Conservation (phyloP, 75 land plant species). For the Isoetes taiwanensis region DNA sequence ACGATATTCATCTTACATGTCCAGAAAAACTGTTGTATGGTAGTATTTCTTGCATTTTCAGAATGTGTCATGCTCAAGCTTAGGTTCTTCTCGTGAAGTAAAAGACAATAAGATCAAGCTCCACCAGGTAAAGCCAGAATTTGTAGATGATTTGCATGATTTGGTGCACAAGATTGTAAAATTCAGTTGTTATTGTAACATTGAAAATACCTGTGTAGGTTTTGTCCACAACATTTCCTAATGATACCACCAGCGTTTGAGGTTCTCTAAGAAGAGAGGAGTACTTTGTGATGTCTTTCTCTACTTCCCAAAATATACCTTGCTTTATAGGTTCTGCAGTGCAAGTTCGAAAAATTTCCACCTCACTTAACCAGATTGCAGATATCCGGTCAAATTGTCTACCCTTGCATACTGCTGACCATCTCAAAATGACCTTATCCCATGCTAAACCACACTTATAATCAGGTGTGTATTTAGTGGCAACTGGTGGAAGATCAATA, state of each 20-base stretch:
- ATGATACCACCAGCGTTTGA: slow-evolving; percentile 36
- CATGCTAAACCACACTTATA: slow-evolving; percentile 26
- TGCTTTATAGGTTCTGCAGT: slow-evolving; percentile 65
- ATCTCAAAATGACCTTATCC: slow-evolving; percentile 41
- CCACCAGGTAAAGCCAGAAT: too few species aligned
- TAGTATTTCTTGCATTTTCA: too few species aligned
- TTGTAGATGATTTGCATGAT: too few species aligned
- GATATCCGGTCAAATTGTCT: slow-evolving; percentile 87
- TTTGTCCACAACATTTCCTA: slow-evolving; percentile 72
- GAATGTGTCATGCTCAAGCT: too few species aligned
- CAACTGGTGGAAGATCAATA: slow-evolving; percentile 27
- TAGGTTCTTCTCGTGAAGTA: too few species aligned
- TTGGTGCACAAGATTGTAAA: too few species aligned
- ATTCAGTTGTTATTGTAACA: slow-evolving; percentile 41
- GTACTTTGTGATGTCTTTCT: slow-evolving; percentile 78
- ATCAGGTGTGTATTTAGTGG: slow-evolving; percentile 39
- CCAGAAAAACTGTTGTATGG: too few species aligned
- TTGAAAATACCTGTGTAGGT: slow-evolving; percentile 82
- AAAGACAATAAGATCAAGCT: too few species aligned
- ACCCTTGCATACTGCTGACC: slow-evolving; percentile 57
- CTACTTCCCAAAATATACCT: slow-evolving; percentile 66
- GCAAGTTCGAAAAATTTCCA: slow-evolving; percentile 86
- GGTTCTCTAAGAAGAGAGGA: slow-evolving; percentile 34
- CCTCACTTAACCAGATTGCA: slow-evolving; percentile 79
- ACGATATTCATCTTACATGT: too few species aligned